Conservation (phyloP, 2,329 filamentous ascomycete genomes). For the Neoscytalidium dimidiatum region DNA sequence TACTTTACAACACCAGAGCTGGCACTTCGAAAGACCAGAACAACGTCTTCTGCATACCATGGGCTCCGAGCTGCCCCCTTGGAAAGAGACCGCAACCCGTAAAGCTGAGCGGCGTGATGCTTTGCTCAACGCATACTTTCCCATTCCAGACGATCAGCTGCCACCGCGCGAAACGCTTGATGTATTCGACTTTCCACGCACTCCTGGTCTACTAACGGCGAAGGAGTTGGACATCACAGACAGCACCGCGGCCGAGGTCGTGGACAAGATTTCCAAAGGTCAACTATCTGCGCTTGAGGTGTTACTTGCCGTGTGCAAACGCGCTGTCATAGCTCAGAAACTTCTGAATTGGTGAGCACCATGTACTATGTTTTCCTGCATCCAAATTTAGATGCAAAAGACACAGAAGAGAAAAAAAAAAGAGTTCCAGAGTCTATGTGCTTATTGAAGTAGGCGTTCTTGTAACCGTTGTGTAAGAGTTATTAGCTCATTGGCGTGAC, state of each 20-base stretch:
- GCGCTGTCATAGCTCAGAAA: constrained; percentile 5
- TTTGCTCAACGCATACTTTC: not conserved
- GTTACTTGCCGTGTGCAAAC: not conserved
- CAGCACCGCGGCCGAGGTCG: too few species aligned
- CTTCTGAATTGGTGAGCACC: not conserved
- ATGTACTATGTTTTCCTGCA: not conserved
- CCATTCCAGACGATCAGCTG: not conserved
- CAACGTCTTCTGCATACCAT: not conserved
- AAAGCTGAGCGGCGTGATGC: not conserved
- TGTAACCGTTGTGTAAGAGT: too few species aligned
- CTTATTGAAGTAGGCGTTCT: too few species aligned
- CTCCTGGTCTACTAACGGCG: too few species aligned
- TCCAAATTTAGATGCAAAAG: not conserved
- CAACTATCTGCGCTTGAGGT: not conserved
- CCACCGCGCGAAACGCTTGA: not conserved
- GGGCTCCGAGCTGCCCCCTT: not conserved
- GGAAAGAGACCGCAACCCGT: not conserved
- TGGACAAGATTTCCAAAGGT: too few species aligned
- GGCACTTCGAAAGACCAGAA: too few species aligned
- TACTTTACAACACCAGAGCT: too few species aligned
- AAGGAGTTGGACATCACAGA: too few species aligned
- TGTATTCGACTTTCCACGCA: not conserved
- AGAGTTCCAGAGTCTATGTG: too few species aligned
- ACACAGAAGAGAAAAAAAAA: too few species aligned
- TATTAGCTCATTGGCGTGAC: too few species aligned